Base-by-base conservation (phyloP, 768 basidiomycete species). In the Crepidotus variabilis region DNA sequence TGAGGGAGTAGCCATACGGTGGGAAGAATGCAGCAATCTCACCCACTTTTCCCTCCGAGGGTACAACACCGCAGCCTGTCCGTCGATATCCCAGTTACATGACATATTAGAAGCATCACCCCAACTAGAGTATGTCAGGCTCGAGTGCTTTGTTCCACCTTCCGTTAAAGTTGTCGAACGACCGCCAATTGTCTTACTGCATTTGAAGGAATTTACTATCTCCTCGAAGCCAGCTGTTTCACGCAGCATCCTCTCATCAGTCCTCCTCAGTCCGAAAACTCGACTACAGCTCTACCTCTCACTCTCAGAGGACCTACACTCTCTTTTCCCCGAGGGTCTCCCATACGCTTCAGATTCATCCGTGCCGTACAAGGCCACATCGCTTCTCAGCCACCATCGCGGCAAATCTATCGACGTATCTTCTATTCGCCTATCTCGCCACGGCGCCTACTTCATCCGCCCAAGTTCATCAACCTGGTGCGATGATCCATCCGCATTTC, bases 31-130 rank as follows among this genome's bases (percentile, higher is more conserved):
- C 57, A 46, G 52, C 0, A 60, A 65, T 35, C 66, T 78, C 33
- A 68, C 68, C 18, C 63, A 71, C 49, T 66, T 78, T 14, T 67
- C 69, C 13, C 61, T 78, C 10, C 69, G 71, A 35, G 68, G 72
- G 0, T 66, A 75, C 9, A 55, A 56, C 34, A 52, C 66, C 7
- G 66, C 67, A 2, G 64, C 63, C 43, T 71, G 68, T 6, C 76
- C 75, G 16, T 68, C 75, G 2, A 51, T 73, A 16, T 36, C 60
- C 16, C 68, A 75, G 52, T 60, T 78, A 5, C 65, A 66, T 32
- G 48, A 58, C n/a, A 67, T 78, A 20, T 67, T 76, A 34, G 28
- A 54, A 14, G 54, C 61, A 33, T 77, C 75, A 8, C 74, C 74
- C 1, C 47, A 61, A 47, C 61, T 77, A n/a, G 66, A 72, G 52